phyloP scores from a whole-genome alignment of 371 early-diverging fungal species.

The Globomyces sp. region DNA sequence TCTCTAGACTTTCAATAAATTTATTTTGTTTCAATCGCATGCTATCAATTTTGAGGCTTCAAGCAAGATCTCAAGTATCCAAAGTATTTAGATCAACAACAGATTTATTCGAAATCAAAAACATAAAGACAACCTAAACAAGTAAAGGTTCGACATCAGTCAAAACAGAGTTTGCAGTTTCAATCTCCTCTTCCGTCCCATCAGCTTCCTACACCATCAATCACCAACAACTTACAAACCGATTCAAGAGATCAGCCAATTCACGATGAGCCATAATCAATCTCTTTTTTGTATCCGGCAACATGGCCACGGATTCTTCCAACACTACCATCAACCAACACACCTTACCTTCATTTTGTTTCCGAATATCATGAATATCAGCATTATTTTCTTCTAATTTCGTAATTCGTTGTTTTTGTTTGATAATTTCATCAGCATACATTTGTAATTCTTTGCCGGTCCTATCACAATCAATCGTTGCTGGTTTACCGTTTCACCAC shows the following conservation, averaged over 20 bases:
- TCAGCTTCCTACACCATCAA: no score
- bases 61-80: no score
- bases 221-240: no score
- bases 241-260: background rate
- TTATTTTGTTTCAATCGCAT: no score
- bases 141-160: no score
- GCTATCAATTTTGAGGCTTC: no score
- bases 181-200: no score
- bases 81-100: no score
- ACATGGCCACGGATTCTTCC: conserved; percentile 6
- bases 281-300: conserved; percentile 5
- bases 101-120: no score
- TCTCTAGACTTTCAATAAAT: no score
- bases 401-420: background rate
- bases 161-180: no score
- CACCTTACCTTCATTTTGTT: background rate
- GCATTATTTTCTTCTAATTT: conserved; percentile 3
- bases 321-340: conserved; percentile 3
- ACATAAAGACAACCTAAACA: no score
- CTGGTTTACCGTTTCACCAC: conserved; percentile 1
- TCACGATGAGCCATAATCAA: background rate
- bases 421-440: conserved; percentile 1
- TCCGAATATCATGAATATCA: conserved; percentile 12
- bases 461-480: background rate
- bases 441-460: conserved; percentile 3